Evolutionary conservation across 31 red algal species (phyloP), one percentile per base, ranked within the genome.

Genomic region (Bonnemaisonia californica): DNA sequence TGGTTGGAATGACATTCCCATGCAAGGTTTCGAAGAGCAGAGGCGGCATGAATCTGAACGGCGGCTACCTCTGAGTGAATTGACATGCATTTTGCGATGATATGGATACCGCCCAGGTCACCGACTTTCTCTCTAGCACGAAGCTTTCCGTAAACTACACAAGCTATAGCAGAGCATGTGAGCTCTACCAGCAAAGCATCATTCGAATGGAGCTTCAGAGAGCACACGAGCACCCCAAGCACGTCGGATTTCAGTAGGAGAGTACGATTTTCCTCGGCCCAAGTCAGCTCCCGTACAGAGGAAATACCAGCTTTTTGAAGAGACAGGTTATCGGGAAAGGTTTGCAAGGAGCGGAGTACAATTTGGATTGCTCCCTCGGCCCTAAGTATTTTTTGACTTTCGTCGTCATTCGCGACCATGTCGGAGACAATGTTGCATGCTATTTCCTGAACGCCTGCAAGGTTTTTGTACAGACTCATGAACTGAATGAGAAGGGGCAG

Each of bases 21-120:
- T 3, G 38, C 69, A 5, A 60, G 51, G 47, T 84, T 84, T 2
- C 81, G 54, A n/a, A 84, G 1, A 54, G 81, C 81, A 5, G 35
- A 23, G 33, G 30, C 69, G 11, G 56, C 68, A 21, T 71, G 24
- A 23, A 33, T 68, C 19, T 64, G 57, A 27, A 84, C 58, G 0
- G 54, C 2, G 24, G 37, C 36, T 13, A 71, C 23, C 16, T 13
- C 23, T 28, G 56, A 35, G 55, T 74, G 63, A 4, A 21, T 41
- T n/a, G 23, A 45, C 69, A 84, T 75, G 26, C 54, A 35, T 12
- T 48, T 2, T 13, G 56, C 63, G 2, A 84, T 48, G 27, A 65
- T n/a, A 5, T 54, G 16, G 54, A 63, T 41, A 3, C 68, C 70
- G 55, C 30, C 28, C 21, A 48, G 37, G 36, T 51, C 41, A 30